These are phyloP conservation scores for Kwoniella heveanensis DNA, from an alignment of 768 basidiomycete genomes.

Conservation along the genomic window DNA sequence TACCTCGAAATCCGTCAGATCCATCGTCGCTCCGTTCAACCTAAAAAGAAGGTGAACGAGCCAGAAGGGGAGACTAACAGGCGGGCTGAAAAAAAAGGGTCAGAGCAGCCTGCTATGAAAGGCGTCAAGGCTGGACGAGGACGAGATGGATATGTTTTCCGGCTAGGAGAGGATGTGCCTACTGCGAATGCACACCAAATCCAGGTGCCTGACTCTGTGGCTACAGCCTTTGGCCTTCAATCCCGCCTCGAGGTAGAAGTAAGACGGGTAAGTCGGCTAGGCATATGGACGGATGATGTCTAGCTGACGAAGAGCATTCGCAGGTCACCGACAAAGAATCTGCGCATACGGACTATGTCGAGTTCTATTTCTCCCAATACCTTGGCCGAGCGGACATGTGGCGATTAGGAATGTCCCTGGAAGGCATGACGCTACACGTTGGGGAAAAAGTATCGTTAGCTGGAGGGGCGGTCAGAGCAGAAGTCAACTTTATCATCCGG, in stretches of 20 bases:
- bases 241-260: slow-evolving; percentile 44
- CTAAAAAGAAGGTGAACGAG: background rate
- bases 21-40: slow-evolving; percentile 8
- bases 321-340: slow-evolving; percentile 62
- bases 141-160: slow-evolving; percentile 47
- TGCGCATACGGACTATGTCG: slow-evolving; percentile 61
- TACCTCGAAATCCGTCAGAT: slow-evolving; percentile 47
- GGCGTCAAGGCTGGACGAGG: slow-evolving; percentile 30
- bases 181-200: slow-evolving; percentile 41
- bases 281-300: background rate
- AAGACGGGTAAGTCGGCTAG: slow-evolving; percentile 28
- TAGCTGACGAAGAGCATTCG: background rate
- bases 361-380: slow-evolving; percentile 91
- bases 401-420: slow-evolving; percentile 79
- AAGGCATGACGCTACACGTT: slow-evolving; percentile 76
- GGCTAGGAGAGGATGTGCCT: slow-evolving; percentile 40
- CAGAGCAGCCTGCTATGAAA: slow-evolving; percentile 40
- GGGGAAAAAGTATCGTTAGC: slow-evolving; percentile 85
- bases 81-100: slow-evolving; percentile 59
- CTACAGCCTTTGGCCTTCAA: slow-evolving; percentile 43
- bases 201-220: slow-evolving; percentile 46
- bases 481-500: slow-evolving; percentile 76
- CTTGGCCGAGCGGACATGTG: slow-evolving; percentile 96
- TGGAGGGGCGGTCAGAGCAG: slow-evolving; percentile 72
- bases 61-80: slow-evolving; percentile 60